Conservation (phyloP, 768 basidiomycete genomes). For the Cystobasidium ongulense region DNA sequence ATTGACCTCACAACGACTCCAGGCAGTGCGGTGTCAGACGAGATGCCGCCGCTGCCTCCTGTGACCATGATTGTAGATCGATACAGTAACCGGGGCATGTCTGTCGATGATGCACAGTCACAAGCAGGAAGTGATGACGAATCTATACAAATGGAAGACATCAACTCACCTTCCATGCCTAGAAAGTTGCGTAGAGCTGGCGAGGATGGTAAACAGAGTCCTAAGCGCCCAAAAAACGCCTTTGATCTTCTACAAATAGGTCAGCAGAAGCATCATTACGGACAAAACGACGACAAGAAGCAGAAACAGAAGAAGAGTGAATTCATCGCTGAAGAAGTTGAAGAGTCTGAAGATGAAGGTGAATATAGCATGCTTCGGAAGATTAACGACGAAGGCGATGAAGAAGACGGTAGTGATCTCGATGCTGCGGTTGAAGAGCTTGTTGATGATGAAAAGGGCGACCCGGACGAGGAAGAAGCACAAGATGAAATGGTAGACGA, state of each 20-base stretch:
- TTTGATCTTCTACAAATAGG: slow-evolving; percentile 11
- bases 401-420: slow-evolving; percentile 15
- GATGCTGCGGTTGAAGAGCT: slow-evolving; percentile 11
- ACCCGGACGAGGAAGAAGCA: background rate
- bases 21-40: slow-evolving; percentile 22
- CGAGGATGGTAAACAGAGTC: background rate
- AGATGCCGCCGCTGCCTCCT: slow-evolving; percentile 8
- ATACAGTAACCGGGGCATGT: background rate
- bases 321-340: slow-evolving; percentile 27
- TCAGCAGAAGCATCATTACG: background rate
- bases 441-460: slow-evolving; percentile 23
- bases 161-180: background rate
- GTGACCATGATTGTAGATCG: background rate
- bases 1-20: slow-evolving; percentile 12
- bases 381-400: slow-evolving; percentile 10
- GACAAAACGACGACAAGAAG: background rate
- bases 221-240: background rate
- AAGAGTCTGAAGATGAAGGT: slow-evolving; percentile 25
- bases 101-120: background rate
- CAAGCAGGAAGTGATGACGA: background rate
- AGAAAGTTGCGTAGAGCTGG: slow-evolving; percentile 12
- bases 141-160: no score
- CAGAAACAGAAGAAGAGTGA: slow-evolving; percentile 21
- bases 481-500: slow-evolving; percentile 11
- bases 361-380: background rate